Base-by-base conservation (phyloP, 306 rosid species). In the Mucuna pruriens region DNA sequence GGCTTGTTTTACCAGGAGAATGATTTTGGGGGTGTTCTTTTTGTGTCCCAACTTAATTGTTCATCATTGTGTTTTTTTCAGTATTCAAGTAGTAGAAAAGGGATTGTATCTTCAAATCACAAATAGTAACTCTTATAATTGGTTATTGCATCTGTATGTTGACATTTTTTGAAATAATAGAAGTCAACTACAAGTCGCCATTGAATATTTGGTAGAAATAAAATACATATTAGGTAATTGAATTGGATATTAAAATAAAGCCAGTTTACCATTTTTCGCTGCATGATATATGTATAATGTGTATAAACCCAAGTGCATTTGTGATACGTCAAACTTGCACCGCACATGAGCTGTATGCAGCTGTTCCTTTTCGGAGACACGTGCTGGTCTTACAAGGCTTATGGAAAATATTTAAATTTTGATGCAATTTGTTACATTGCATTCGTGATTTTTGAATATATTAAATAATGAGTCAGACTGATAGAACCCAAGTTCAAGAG, bases 161-260 rank as follows among this genome's bases (percentile, higher is more conserved):
- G 31, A 25, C 48, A 63, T 64, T 45, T 49, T 48, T 38, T 71
- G 45, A 42, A 72, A 83, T 31, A 36, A 61, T 68, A 54, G 66
- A 62, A 62, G 26, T 62, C 69, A 49, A 66, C 74, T 46, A 11
- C 20, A 57, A 44, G 71, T 22, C 13, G 23, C 48, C 13, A 7
- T 42, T 48, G 48, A 75, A 55, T 29, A 75, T 67, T 75, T 68
- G 61, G 76, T 52, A 31, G 55, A 25, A 71, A 36, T 69, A 55
- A 76, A 69, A 55, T 34, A 71, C 17, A 34, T 44, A 15, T 54
- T 55, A 38, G 36, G 68, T 55, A 52, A 67, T 9, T 58, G 64
- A 49, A 29, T 58, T 9, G 1, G 25, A 64, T 72, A 49, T 29
- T 73, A 57, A 33, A 29, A 79, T 58, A 42, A 16, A 67, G 29